Percentiles rank a stretch among this genome's conserved stretches.
phyloP scores from a whole-genome alignment of 306 rosid genomes.

The Cicer yamashitae region DNA sequence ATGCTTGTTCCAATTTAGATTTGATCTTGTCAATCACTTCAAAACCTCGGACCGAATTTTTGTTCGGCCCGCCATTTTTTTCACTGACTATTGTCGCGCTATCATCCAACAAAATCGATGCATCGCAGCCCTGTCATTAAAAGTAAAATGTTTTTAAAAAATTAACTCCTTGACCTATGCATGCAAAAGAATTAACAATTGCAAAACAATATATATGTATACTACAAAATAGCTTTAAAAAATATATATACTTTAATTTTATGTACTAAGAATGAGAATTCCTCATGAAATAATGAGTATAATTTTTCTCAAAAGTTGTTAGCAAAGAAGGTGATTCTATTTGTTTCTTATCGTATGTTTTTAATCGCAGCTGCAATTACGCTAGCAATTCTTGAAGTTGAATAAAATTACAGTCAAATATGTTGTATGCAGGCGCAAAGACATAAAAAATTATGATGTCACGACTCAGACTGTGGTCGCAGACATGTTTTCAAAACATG shows the following conservation, averaged over 20 bases:
- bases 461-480: background rate
- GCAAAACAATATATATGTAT: background rate
- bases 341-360: background rate
- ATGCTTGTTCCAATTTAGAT: conserved; percentile 70
- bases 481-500: background rate
- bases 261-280: background rate
- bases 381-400: background rate
- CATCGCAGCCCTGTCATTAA: conserved; percentile 73
- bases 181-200: background rate
- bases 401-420: background rate
- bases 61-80: conserved; percentile 74
- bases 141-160: background rate
- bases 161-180: background rate
- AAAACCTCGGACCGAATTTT: conserved; percentile 73
- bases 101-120: conserved; percentile 72
- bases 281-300: background rate
- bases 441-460: background rate
- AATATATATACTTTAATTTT: background rate
- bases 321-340: background rate
- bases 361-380: background rate
- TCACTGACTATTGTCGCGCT: conserved; percentile 62
- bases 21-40: conserved; percentile 83
- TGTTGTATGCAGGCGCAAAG: background rate
- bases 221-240: background rate
- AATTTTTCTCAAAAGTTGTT: background rate